These are phyloP conservation scores for Catharanthus roseus DNA, from an alignment of 257 asterid species.

Conservation along the genomic window DNA sequence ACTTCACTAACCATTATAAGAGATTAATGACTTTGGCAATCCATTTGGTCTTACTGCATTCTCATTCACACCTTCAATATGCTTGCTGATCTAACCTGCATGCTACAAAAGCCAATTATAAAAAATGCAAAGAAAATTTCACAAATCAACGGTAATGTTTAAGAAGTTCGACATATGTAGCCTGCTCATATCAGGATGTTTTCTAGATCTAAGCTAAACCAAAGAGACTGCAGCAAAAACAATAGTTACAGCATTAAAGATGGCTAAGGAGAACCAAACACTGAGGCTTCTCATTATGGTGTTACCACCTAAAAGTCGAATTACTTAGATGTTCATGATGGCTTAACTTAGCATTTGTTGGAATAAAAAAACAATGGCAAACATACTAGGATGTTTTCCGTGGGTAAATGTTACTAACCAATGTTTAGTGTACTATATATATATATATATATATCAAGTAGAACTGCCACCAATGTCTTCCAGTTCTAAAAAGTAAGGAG, in stretches of 20 bases:
- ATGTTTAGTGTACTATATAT: no score
- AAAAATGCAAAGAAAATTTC: no score
- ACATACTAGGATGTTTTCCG: neutral
- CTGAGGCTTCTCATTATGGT: neutral
- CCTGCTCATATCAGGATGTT: neutral
- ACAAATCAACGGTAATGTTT: no score
- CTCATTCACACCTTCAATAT: slow-evolving; percentile 83
- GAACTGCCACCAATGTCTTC: neutral
- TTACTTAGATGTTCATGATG: neutral
- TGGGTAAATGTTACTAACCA: neutral
- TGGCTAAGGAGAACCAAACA: neutral
- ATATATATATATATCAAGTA: neutral
- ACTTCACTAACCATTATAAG: slow-evolving; percentile 69
- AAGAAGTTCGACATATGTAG: neutral
- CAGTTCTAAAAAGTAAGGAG: neutral
- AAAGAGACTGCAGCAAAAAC: no score
- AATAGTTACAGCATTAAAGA: neutral
- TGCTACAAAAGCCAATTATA: slow-evolving; percentile 44
- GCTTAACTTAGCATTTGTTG: neutral
- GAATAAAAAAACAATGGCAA: no score
- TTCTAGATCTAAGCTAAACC: neutral
- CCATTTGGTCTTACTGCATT: slow-evolving; percentile 91
- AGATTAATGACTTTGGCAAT: slow-evolving; percentile 81
- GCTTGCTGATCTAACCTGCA: slow-evolving; percentile 99
- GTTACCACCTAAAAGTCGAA: neutral